Evolutionary conservation across 2,329 filamentous ascomycete genomes (phyloP).

Genomic region (Hansfordia pulvinata): DNA sequence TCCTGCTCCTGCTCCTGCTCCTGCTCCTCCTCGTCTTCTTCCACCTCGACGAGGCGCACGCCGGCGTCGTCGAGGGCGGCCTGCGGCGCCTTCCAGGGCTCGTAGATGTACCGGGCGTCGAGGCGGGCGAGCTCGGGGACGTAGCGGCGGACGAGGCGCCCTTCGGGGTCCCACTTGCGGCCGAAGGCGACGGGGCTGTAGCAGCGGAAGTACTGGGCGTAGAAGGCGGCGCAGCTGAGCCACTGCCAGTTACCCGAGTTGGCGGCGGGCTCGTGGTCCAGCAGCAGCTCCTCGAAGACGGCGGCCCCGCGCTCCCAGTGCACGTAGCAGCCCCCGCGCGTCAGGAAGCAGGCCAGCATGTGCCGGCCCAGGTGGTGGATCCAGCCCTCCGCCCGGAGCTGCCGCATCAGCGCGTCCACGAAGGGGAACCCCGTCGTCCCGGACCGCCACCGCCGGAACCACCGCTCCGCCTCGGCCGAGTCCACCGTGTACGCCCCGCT

Average conservation of each 20-base stretch:
- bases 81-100: constrained; percentile 63
- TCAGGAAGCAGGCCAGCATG: constrained; percentile 71
- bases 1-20: too few relatives aligned
- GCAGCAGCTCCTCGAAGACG: constrained; percentile 62
- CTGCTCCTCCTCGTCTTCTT: too few relatives aligned
- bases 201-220: constrained; percentile 55
- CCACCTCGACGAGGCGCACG: too few relatives aligned
- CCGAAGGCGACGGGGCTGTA: constrained; percentile 61
- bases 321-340: constrained; percentile 63
- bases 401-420: constrained; percentile 71
- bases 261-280: constrained; percentile 63
- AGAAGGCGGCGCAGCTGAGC: constrained; percentile 66
- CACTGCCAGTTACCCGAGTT: constrained; percentile 71
- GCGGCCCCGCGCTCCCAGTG: constrained; percentile 69
- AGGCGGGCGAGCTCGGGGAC: constrained; percentile 52
- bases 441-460: constrained; percentile 55
- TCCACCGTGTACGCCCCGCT: constrained; percentile 54
- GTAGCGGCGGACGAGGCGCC: constrained; percentile 48
- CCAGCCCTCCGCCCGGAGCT: constrained; percentile 60
- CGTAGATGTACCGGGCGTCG: constrained; percentile 60
- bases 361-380: constrained; percentile 69
- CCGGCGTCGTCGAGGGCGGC: constrained; percentile 56
- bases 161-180: constrained; percentile 62
- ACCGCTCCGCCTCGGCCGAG: constrained; percentile 43
- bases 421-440: constrained; percentile 66